Evolutionary conservation across 805 yeast species (phyloP).

Genomic region (Schizosaccharomyces japonicus): DNA sequence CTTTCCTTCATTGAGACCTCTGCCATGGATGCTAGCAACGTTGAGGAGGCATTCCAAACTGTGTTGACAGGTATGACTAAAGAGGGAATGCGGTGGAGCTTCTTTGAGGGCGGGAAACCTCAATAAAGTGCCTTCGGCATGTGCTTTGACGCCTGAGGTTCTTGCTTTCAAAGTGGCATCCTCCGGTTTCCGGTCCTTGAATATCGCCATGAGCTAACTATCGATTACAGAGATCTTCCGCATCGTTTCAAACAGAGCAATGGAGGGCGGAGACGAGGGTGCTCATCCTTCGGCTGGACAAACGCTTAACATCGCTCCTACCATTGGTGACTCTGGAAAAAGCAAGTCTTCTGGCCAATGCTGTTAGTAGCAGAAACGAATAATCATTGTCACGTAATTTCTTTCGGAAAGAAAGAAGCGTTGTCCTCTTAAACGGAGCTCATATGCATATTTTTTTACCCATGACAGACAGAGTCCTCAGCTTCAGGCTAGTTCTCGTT

Average conservation of each 20-base stretch:
- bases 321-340: slow-evolving; percentile 48
- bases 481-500: too few relatives aligned
- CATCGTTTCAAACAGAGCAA: slow-evolving; percentile 79
- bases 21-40: slow-evolving; percentile 83
- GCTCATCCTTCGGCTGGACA: slow-evolving; percentile 59
- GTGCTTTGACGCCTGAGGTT: neutral
- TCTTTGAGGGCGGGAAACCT: too few relatives aligned
- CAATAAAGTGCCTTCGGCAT: too few relatives aligned
- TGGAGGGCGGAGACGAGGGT: slow-evolving; percentile 55
- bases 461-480: too few relatives aligned
- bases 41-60: slow-evolving; percentile 82
- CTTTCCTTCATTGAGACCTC: slow-evolving; percentile 86
- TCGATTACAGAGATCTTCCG: slow-evolving; percentile 46
- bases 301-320: slow-evolving; percentile 76
- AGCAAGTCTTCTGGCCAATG: slow-evolving; percentile 32
- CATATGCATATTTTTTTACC: too few relatives aligned
- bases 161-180: too few relatives aligned
- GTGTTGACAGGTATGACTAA: slow-evolving; percentile 30
- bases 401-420: too few relatives aligned
- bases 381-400: too few relatives aligned
- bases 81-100: too few relatives aligned
- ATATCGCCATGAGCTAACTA: neutral
- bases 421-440: too few relatives aligned
- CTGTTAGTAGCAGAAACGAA: slow-evolving; percentile 28
- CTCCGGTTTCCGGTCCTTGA: neutral